Conservation (phyloP, 768 basidiomycete genomes). For the Royoungia palumana region DNA sequence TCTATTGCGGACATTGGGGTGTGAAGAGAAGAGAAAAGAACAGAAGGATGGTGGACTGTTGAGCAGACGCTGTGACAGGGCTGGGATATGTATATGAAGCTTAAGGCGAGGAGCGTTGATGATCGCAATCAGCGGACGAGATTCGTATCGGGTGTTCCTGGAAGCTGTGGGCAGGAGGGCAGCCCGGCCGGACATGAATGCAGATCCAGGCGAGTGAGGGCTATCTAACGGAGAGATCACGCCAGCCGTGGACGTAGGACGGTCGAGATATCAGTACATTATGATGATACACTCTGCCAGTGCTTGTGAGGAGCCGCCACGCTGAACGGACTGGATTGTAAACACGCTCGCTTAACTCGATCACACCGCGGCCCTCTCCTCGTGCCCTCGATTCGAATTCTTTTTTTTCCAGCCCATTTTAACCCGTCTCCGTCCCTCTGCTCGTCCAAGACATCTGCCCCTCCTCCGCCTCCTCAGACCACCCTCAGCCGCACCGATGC, state of each 20-base stretch:
- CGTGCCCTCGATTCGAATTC: slow-evolving; percentile 67
- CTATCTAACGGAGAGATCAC: no score
- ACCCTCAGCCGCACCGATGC: slow-evolving; percentile 15
- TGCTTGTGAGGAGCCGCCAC: slow-evolving; percentile 16
- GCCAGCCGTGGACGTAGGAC: no score
- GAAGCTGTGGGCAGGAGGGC: slow-evolving; percentile 23
- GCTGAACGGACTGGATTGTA: slow-evolving; percentile 34
- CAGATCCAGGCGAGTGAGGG: slow-evolving; percentile 22
- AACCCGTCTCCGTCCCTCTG: slow-evolving; percentile 36
- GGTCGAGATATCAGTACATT: no score
- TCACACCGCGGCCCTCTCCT: slow-evolving; percentile 49
- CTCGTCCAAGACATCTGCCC: slow-evolving; percentile 6
- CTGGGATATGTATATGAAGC: slow-evolving; percentile 16
- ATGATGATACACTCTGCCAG: no score
- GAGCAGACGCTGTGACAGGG: slow-evolving; percentile 17
- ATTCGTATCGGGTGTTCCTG: slow-evolving; percentile 28
- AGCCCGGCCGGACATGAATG: slow-evolving; percentile 32
- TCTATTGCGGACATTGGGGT: slow-evolving; percentile 41
- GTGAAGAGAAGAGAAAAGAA: slow-evolving; percentile 35
- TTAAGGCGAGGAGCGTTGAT: slow-evolving; percentile 7
- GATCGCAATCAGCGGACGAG: slow-evolving; percentile 25
- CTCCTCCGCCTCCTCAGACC: slow-evolving; percentile 3
- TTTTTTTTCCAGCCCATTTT: slow-evolving; percentile 61
- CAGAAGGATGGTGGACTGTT: background rate
- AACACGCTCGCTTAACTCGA: slow-evolving; percentile 38